These are phyloP conservation scores for Apophysomyces ossiformis DNA, from an alignment of 371 early-diverging fungal species.

Conservation along the genomic window DNA sequence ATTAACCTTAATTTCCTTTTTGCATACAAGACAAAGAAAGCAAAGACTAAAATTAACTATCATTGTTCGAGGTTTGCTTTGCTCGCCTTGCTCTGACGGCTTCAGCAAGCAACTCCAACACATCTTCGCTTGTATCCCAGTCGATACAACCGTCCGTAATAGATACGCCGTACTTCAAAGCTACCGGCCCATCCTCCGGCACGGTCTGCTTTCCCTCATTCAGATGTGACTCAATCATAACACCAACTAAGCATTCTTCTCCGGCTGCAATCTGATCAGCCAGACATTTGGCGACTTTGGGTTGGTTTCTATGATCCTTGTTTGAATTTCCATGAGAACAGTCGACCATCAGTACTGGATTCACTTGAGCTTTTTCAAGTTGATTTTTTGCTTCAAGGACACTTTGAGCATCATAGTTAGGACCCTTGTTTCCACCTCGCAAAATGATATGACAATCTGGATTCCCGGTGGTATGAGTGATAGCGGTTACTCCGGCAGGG, in stretches of 20 bases:
- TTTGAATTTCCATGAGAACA: conserved; percentile 85
- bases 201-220: conserved; percentile 85
- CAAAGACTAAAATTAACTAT: background rate
- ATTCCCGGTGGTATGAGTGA: conserved; percentile 86
- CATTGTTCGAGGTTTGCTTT: background rate
- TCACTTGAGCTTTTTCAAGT: conserved; percentile 59
- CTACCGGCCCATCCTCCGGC: conserved; percentile 67
- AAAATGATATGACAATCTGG: conserved; percentile 54
- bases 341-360: conserved; percentile 73
- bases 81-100: conserved; percentile 57
- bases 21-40: background rate
- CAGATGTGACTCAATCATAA: conserved; percentile 95
- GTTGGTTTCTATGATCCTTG: conserved; percentile 78
- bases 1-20: conserved; percentile 9
- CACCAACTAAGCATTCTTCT: conserved; percentile 77
- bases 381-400: conserved; percentile 54
- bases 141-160: conserved; percentile 88
- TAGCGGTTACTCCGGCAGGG: conserved; percentile 90
- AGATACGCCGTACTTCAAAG: conserved; percentile 79
- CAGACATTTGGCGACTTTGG: conserved; percentile 56
- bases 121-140: conserved; percentile 75
- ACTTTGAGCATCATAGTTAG: conserved; percentile 76
- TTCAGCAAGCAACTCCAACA: conserved; percentile 72
- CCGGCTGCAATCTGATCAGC: conserved; percentile 72
- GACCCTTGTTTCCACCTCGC: conserved; percentile 80